Conservation (phyloP, 75 land plant genomes). For the Selaginella moellendorffii region DNA sequence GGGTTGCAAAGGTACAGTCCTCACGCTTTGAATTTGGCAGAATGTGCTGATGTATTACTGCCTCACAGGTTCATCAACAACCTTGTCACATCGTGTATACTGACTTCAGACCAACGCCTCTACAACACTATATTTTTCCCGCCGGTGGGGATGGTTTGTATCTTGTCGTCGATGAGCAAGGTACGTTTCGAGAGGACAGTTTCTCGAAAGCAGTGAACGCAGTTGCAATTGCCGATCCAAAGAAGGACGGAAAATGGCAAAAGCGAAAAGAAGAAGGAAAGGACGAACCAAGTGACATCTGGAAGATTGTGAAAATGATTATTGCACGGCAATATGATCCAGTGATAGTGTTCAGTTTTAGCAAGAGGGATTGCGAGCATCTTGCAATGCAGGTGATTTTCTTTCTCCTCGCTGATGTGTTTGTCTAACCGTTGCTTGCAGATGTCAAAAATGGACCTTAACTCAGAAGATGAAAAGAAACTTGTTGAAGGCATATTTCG, state of each 20-base stretch:
- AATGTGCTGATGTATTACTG: too few species aligned
- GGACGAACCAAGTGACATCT: conserved; percentile 84
- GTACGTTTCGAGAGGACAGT: conserved; percentile 85
- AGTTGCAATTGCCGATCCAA: conserved; percentile 41
- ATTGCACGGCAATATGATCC: conserved; percentile 90
- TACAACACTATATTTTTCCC: conserved; percentile 93
- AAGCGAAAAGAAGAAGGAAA: conserved; percentile 33
- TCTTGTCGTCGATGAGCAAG: conserved; percentile 89
- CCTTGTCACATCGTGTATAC: conserved; percentile 99
- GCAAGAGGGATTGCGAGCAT: conserved; percentile 95
- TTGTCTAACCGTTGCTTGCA: too few species aligned
- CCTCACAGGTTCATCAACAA: conserved; percentile 79
- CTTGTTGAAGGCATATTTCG: conserved; percentile 81
- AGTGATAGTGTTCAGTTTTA: conserved; percentile 94
- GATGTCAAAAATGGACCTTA: conserved; percentile 94
- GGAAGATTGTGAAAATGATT: conserved; percentile 96
- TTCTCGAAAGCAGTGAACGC: conserved; percentile 96
- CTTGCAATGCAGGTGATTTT: conserved; percentile 80
- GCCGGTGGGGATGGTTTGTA: conserved; percentile 86
- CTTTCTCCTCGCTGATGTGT: too few species aligned
- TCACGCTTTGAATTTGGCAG: too few species aligned
- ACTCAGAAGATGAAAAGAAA: conserved; percentile 75
- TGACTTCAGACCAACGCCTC: conserved; percentile 93
- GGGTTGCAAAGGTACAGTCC: conserved; percentile 97
- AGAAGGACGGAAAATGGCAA: conserved; percentile 19